Evolutionary conservation across 139 green algal genomes (phyloP).

Genomic region (Monoraphidium neglectum): DNA sequence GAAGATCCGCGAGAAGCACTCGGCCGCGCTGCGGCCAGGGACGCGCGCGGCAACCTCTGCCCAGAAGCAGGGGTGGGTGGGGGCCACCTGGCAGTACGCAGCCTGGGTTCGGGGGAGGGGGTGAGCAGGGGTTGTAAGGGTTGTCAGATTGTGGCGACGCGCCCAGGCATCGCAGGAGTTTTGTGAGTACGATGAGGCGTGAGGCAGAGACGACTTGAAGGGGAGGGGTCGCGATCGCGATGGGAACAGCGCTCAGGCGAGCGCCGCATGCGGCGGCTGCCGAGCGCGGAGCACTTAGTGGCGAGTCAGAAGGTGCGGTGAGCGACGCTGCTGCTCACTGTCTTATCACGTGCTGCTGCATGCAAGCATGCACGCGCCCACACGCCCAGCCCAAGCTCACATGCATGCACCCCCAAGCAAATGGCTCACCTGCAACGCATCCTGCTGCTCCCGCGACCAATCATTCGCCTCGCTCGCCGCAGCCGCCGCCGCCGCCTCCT

Average conservation of each 20-base stretch:
- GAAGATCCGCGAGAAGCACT: constrained; percentile 49
- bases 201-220: neutral
- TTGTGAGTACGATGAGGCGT: neutral
- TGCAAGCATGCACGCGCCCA: neutral
- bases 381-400: neutral
- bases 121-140: neutral
- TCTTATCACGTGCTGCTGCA: neutral
- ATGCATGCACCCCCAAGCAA: neutral
- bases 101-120: neutral
- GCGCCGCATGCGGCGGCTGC: too few species aligned
- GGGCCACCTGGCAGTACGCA: constrained; percentile 34
- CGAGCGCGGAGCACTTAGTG: too few species aligned
- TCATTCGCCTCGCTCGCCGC: neutral
- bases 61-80: constrained; percentile 51
- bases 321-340: too few species aligned
- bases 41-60: constrained; percentile 44
- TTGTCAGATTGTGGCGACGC: too few species aligned
- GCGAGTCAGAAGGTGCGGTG: too few species aligned
- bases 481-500: neutral
- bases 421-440: constrained; percentile 20
- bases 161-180: neutral
- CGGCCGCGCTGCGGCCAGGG: constrained; percentile 32
- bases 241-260: too few species aligned
- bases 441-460: constrained; percentile 9
- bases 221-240: too few species aligned